Evolutionary conservation across 495 filamentous ascomycete species (phyloP).

Genomic region (Penicillium pulvis): DNA sequence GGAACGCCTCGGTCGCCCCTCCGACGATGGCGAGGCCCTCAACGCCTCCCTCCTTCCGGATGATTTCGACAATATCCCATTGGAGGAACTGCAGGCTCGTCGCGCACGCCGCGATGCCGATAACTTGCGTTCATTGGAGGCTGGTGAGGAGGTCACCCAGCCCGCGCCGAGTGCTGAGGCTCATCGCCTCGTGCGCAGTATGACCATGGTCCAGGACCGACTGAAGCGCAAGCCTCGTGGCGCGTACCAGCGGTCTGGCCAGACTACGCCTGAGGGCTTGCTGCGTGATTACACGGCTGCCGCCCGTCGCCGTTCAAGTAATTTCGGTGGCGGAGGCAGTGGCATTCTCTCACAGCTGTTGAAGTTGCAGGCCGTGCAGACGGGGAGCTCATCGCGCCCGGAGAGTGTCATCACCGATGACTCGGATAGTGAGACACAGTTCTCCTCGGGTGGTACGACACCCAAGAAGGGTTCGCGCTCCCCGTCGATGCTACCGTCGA

Average conservation of each 20-base stretch:
- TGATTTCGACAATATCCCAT: conserved; percentile 33
- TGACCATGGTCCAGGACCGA: conserved; percentile 34
- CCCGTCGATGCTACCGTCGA: conserved; percentile 18
- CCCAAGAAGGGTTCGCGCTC: conserved; percentile 34
- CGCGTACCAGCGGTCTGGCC: conserved; percentile 42
- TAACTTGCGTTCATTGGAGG: conserved; percentile 19
- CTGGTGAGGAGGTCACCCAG: conserved; percentile 23
- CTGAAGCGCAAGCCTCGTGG: conserved; percentile 35
- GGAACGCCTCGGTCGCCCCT: conserved; percentile 42
- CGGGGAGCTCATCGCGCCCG: conserved; percentile 25
- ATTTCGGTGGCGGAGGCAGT: conserved; percentile 28
- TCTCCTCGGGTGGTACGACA: conserved; percentile 40
- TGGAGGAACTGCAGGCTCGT: conserved; percentile 25
- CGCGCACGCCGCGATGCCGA: conserved; percentile 27
- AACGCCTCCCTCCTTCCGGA: conserved; percentile 37
- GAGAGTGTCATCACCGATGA: conserved; percentile 44
- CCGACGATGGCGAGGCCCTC: conserved; percentile 42
- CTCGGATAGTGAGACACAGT: conserved; percentile 41
- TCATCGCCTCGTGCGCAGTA: conserved; percentile 46
- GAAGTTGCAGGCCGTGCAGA: conserved; percentile 38
- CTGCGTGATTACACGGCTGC: conserved; percentile 31
- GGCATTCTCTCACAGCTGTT: conserved; percentile 47
- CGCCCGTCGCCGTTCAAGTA: conserved; percentile 30
- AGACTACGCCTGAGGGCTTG: conserved; percentile 40
- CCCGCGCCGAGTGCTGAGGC: conserved; percentile 40